phyloP scores from a whole-genome alignment of 108 stramenopile species.

The Parmales sp. region DNA sequence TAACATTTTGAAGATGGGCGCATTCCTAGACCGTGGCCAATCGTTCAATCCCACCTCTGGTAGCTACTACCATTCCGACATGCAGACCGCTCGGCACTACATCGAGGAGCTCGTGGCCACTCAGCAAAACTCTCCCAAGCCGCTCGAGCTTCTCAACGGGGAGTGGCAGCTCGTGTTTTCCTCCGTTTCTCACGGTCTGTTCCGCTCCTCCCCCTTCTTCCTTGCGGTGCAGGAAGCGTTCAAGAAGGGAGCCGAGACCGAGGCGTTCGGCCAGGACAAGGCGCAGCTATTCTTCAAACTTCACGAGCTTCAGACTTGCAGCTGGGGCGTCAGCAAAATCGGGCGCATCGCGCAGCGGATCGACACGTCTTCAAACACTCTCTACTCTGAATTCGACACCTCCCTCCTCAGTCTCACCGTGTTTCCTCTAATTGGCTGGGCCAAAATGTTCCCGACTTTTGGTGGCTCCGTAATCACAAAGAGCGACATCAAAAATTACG shows the following conservation, averaged over 20 bases:
- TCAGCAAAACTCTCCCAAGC: not conserved
- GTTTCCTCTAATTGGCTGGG: conserved; percentile 83
- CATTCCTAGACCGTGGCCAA: conserved; percentile 75
- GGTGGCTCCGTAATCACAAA: conserved; percentile 66
- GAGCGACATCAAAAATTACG: not conserved
- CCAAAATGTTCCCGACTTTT: conserved; percentile 82
- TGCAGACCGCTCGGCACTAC: conserved; percentile 48
- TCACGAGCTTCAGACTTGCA: conserved; percentile 85
- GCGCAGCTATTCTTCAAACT: conserved; percentile 81
- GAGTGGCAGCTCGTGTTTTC: conserved; percentile 77
- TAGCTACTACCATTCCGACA: conserved; percentile 53
- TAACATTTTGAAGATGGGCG: conserved; percentile 67
- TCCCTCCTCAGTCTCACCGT: conserved; percentile 67
- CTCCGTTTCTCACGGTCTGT: conserved; percentile 74
- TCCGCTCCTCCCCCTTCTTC: conserved; percentile 72
- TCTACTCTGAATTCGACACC: conserved; percentile 72
- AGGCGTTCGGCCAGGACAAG: conserved; percentile 64
- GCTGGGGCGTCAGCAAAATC: conserved; percentile 74
- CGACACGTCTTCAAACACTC: too few relatives aligned
- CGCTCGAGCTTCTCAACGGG: conserved; percentile 44
- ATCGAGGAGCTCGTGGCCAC: conserved; percentile 40
- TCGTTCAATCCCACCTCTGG: conserved; percentile 77
- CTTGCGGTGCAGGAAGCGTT: conserved; percentile 74
- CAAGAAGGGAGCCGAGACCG: conserved; percentile 51
- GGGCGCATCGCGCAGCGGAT: conserved; percentile 77